Conservation (phyloP, 2,329 filamentous ascomycete species). For the Arthrobotrys sinensis region DNA sequence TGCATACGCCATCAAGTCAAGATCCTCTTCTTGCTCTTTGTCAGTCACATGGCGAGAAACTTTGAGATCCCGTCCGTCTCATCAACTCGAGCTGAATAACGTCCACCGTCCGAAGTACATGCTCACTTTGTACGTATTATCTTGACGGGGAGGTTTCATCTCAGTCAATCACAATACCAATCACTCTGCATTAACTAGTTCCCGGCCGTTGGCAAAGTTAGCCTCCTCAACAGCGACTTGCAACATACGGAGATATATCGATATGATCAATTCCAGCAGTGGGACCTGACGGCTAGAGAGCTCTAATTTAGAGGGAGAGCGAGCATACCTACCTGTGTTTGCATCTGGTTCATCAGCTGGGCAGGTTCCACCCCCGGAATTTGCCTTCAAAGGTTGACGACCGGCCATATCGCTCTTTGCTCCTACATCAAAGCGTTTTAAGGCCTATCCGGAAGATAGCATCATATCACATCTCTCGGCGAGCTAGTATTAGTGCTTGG, state of each 20-base stretch:
- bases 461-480: slow-evolving; percentile 22
- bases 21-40: background rate
- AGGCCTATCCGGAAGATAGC: slow-evolving; percentile 5
- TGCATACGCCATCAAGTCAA: slow-evolving; percentile 18
- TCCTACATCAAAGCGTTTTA: background rate
- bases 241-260: slow-evolving; percentile 17
- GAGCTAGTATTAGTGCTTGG: slow-evolving; percentile 2
- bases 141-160: background rate
- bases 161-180: background rate
- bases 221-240: slow-evolving; percentile 1
- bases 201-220: slow-evolving; percentile 12
- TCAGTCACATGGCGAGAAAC: background rate
- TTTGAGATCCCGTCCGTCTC: background rate
- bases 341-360: slow-evolving; percentile 4
- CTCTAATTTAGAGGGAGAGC: slow-evolving; percentile 10
- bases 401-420: background rate
- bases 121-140: background rate
- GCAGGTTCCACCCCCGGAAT: slow-evolving; percentile 20
- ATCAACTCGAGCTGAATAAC: background rate
- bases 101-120: background rate
- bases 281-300: slow-evolving; percentile 24
- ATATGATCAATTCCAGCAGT: slow-evolving; percentile 13
- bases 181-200: slow-evolving; percentile 10
- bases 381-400: slow-evolving; percentile 16
- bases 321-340: slow-evolving; percentile 5